Evolutionary conservation across 768 basidiomycete genomes (phyloP).

Genomic region (Russula emetica): DNA sequence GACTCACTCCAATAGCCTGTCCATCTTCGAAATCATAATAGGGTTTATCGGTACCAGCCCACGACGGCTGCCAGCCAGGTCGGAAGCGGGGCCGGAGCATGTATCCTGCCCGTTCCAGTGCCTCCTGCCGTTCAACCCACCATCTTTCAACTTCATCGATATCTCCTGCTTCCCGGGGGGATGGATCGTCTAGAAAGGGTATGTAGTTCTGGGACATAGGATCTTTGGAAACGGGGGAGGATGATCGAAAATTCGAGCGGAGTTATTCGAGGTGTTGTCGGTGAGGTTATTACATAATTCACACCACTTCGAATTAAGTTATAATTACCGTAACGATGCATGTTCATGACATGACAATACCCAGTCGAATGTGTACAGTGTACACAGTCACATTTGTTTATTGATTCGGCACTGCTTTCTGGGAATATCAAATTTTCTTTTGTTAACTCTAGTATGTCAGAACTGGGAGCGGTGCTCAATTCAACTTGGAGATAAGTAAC

Average conservation of each 20-base stretch:
- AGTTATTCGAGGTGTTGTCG: no score
- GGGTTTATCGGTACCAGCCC: neutral
- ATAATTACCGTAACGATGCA: no score
- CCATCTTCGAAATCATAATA: neutral
- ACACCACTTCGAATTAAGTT: no score
- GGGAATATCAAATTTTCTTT: no score
- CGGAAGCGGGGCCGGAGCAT: slow-evolving; percentile 20
- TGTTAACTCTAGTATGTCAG: no score
- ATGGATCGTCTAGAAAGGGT: neutral
- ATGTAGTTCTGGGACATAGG: neutral
- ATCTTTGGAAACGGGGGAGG: neutral
- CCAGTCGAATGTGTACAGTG: no score
- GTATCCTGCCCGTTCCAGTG: slow-evolving; percentile 9
- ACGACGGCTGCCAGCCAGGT: slow-evolving; percentile 18
- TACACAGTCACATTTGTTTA: no score
- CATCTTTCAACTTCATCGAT: neutral
- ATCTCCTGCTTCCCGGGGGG: neutral
- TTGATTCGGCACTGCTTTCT: no score
- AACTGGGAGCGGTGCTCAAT: no score
- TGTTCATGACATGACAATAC: no score
- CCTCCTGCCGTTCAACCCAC: slow-evolving; percentile 4
- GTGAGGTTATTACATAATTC: no score
- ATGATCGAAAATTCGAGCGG: no score
- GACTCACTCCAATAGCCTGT: neutral
- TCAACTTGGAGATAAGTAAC: neutral